These are phyloP conservation scores for Hansenula sp. DNA, from an alignment of 1,139 yeast genomes.

Conservation along the genomic window DNA sequence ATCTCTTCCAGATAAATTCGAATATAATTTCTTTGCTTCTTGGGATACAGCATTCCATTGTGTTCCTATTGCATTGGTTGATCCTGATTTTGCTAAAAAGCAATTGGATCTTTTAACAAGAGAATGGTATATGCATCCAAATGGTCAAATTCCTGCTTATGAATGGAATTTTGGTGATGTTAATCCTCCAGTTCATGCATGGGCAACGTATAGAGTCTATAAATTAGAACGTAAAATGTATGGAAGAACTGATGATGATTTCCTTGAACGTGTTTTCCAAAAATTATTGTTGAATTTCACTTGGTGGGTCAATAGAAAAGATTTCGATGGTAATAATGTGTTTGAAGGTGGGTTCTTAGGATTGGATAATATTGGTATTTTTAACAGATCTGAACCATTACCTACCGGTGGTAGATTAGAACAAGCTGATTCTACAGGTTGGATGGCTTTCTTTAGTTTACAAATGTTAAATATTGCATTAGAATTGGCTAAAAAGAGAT, in stretches of 20 bases:
- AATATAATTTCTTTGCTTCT: conserved; percentile 94
- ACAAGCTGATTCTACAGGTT: conserved; percentile 96
- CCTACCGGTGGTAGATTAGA: conserved; percentile 92
- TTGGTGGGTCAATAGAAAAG: conserved; percentile 98
- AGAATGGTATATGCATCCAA: conserved; percentile 99
- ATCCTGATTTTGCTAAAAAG: conserved; percentile 88
- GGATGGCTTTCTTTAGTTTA: conserved; percentile 95
- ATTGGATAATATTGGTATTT: conserved; percentile 88
- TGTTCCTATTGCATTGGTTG: conserved; percentile 90
- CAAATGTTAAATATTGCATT: conserved; percentile 93
- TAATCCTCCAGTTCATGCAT: conserved; percentile 96
- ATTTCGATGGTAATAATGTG: conserved; percentile 80
- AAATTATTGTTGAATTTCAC: conserved; percentile 86
- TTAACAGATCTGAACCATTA: conserved; percentile 89
- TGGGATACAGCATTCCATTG: conserved; percentile 99
- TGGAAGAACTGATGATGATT: conserved; percentile 76
- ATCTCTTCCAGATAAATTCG: conserved; percentile 96
- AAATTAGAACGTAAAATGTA: conserved; percentile 87
- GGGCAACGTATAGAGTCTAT: conserved; percentile 91
- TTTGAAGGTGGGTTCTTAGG: conserved; percentile 97
- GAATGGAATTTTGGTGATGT: conserved; percentile 97
- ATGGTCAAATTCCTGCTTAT: conserved; percentile 97
- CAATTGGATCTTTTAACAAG: conserved; percentile 84
- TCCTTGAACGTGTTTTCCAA: conserved; percentile 89
- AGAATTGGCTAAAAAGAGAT: conserved; percentile 81